Base-by-base conservation (phyloP, 768 basidiomycete genomes). In the Rhizopogon roseolus region DNA sequence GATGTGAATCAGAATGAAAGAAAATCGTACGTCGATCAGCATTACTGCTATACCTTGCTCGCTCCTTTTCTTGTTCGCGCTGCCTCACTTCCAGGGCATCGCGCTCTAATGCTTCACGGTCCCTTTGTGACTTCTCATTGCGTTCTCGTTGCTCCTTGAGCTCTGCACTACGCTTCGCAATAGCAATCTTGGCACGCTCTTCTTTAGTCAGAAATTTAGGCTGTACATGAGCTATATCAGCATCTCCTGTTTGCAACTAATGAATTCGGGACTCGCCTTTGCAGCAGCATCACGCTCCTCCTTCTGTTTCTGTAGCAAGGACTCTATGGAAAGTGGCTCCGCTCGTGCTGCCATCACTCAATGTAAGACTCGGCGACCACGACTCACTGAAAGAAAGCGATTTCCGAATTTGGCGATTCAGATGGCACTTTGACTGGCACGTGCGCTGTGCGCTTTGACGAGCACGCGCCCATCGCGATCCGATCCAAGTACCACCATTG, bases 121-220 rank as follows among this genome's bases (percentile, higher is more conserved):
- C 85, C 40, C 69, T 66, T 57, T 76, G 77, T 5, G 82, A 55
- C 6, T 71, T 72, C 43, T 92, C 88, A 17, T 87, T 85, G 46
- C 75, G 79, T 52, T 81, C 83, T 55, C 78, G 84, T 63, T 91
- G 81, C 41, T 83, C 83, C 49, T 74, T 79, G 39, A 98, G 87
- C 66, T 98, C 95, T 54, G 88, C 81, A 17, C 85, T 81, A 13
- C 96, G 86, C 62, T 91, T 90, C 14, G 86, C 85, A 56, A 98
- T 89, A 3, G 96, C 96, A 36, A 97, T 72, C 64, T 84, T 83
- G 16, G 91, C 92, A 46, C 96, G 84, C 63, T 97, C 90, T 59
- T 94, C 91, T 71, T 91, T 98, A 2, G 90, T 83, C 13, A 98
- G 76, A 75, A 98, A 98, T 70, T 85, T 96, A 36, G 96, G 96